phyloP scores from a whole-genome alignment of 345 rosid species.

The Mallotus nudiflorus region DNA sequence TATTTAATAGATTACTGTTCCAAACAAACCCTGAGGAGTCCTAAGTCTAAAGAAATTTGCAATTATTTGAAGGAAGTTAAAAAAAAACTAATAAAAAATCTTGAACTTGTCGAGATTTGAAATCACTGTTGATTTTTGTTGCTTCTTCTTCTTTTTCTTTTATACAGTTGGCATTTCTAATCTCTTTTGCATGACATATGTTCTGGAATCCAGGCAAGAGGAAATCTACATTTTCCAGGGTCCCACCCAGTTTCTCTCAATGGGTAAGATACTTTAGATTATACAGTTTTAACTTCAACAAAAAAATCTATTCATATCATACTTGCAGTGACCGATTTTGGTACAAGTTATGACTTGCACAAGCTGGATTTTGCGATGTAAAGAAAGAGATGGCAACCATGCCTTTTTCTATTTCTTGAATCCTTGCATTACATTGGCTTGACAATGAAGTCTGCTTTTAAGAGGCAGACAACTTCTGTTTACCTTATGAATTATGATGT shows the following conservation, averaged over 20 bases:
- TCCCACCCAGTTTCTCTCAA: conserved; percentile 48
- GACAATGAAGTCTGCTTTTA: neutral
- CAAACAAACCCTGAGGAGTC: too few relatives aligned
- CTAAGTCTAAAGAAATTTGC: neutral
- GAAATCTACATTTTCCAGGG: conserved; percentile 41
- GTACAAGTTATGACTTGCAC: neutral
- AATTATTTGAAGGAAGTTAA: neutral
- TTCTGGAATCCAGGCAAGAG: conserved; percentile 29
- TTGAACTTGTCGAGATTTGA: neutral
- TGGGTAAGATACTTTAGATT: conserved; percentile 25
- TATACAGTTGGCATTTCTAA: conserved; percentile 3
- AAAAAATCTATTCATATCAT: neutral
- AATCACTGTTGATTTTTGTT: neutral
- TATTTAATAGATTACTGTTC: too few relatives aligned
- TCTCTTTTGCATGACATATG: neutral
- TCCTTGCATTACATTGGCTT: neutral
- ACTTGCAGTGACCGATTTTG: neutral
- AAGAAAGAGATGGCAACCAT: neutral
- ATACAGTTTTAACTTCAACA: conserved; percentile 2
- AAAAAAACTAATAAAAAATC: neutral
- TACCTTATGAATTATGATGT: neutral
- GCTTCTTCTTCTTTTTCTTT: conserved; percentile 2
- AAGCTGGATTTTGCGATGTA: neutral
- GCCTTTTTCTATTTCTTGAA: neutral
- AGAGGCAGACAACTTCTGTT: neutral